phyloP scores from a whole-genome alignment of 345 rosid genomes.

The Populus deltoides region DNA sequence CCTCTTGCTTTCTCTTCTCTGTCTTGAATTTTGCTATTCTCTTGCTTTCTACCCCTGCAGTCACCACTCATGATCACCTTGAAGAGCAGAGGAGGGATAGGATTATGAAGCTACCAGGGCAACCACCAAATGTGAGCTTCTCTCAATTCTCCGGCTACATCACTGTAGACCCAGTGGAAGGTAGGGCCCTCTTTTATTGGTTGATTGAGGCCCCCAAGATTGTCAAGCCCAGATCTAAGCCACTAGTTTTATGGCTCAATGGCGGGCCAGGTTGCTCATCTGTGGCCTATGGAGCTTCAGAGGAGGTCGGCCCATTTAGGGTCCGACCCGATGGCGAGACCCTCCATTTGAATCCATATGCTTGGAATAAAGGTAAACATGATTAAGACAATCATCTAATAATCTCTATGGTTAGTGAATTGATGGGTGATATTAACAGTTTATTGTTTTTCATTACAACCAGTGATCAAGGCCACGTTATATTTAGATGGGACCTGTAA shows the following conservation, averaged over 20 bases:
- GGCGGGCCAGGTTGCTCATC: constrained; percentile 98
- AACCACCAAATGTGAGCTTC: constrained; percentile 61
- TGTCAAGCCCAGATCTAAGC: constrained; percentile 33
- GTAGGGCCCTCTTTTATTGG: constrained; percentile 84
- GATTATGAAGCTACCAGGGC: constrained; percentile 62
- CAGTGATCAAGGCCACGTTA: background rate
- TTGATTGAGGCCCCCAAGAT: constrained; percentile 43
- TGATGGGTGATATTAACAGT: background rate
- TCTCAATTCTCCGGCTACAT: constrained; percentile 78
- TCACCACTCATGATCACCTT: background rate
- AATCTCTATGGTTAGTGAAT: background rate
- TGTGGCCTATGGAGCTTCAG: constrained; percentile 76
- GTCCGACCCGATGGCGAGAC: constrained; percentile 54
- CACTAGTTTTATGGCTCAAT: constrained; percentile 75
- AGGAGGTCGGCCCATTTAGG: constrained; percentile 92
- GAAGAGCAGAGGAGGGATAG: constrained; percentile 49
- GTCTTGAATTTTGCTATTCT: constrained; percentile 4
- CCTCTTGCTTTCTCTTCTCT: constrained; percentile 2
- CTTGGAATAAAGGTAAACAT: constrained; percentile 71
- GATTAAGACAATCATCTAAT: background rate
- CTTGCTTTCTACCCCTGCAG: constrained; percentile 3
- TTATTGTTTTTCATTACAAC: background rate
- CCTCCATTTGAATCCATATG: constrained; percentile 48
- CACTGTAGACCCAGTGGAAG: constrained; percentile 45
- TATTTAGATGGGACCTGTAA: background rate